Percentiles rank a stretch among this genome's conserved stretches.
Evolutionary conservation across 1,284 basidiomycete species (phyloP).

Genomic region (Moesziomyces sp.): DNA sequence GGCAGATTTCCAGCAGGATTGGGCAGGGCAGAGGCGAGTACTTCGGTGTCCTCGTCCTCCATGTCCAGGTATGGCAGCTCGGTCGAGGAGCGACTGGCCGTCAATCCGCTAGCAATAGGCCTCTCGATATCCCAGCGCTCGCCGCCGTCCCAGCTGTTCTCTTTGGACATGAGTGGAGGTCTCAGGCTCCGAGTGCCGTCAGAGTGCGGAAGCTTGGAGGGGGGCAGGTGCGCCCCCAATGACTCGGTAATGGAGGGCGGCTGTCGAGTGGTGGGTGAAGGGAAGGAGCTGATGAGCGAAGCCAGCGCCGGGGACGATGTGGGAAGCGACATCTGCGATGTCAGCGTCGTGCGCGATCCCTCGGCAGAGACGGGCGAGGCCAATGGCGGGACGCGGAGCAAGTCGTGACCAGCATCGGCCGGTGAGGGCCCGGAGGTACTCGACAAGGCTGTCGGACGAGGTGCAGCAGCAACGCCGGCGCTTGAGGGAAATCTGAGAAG

Average conservation of each 20-base stretch:
- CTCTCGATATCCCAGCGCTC: slow-evolving; percentile 16
- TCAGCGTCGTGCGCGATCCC: slow-evolving; percentile 1
- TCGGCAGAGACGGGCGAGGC: not conserved
- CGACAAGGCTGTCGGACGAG: not conserved
- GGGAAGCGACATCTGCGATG: slow-evolving; percentile 8
- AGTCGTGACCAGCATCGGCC: slow-evolving; percentile 2
- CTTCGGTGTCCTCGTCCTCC: slow-evolving; percentile 14
- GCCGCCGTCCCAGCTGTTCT: slow-evolving; percentile 42
- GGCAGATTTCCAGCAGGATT: not conserved
- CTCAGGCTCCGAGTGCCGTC: not conserved
- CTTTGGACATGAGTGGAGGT: slow-evolving; percentile 9
- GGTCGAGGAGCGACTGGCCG: slow-evolving; percentile 1
- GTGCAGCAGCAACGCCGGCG: not conserved
- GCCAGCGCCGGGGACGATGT: slow-evolving; percentile 31
- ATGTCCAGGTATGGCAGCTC: slow-evolving; percentile 30
- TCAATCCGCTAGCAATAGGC: slow-evolving; percentile 4
- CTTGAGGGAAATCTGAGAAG: slow-evolving; percentile 1
- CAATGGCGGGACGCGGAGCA: slow-evolving; percentile 3
- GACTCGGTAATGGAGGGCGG: not conserved
- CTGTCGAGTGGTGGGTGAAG: slow-evolving; percentile 19
- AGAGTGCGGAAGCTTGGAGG: not conserved
- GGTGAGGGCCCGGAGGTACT: slow-evolving; percentile 3
- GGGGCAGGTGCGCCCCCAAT: not conserved
- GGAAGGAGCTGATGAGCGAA: slow-evolving; percentile 44
- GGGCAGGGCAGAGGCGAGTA: not conserved